phyloP scores from a whole-genome alignment of 2,329 filamentous ascomycete species.

The Tolypocladium album region DNA sequence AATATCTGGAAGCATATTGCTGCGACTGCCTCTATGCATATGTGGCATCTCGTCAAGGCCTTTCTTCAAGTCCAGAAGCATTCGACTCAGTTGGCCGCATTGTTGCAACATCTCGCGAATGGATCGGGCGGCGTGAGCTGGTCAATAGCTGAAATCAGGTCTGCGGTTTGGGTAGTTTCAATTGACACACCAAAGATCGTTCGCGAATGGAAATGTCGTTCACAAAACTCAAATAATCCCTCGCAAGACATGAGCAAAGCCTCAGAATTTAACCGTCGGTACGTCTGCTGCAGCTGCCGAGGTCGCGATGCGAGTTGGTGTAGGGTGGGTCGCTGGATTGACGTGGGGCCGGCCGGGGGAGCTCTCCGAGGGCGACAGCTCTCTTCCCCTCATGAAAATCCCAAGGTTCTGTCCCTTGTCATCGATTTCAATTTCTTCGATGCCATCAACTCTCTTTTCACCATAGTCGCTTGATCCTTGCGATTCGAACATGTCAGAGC shows the following conservation, averaged over 20 bases:
- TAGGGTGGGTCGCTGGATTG: background rate
- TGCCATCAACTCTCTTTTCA: no score
- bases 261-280: background rate
- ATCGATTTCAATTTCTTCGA: background rate
- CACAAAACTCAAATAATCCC: background rate
- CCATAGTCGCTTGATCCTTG: background rate
- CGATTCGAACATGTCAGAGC: background rate
- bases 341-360: background rate
- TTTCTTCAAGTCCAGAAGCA: background rate
- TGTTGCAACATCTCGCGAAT: background rate
- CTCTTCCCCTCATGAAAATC: background rate
- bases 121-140: no score
- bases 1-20: background rate
- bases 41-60: background rate
- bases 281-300: background rate
- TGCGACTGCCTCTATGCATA: background rate
- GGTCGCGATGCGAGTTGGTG: background rate
- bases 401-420: background rate
- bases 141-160: no score
- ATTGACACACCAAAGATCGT: background rate
- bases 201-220: background rate
- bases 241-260: background rate
- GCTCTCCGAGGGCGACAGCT: background rate
- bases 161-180: no score
- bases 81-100: background rate